A percentile compares a stretch with the other conserved stretches of the same genome.
phyloP scores from a whole-genome alignment of 2,329 filamentous ascomycete species.

The Neonectria faginata region DNA sequence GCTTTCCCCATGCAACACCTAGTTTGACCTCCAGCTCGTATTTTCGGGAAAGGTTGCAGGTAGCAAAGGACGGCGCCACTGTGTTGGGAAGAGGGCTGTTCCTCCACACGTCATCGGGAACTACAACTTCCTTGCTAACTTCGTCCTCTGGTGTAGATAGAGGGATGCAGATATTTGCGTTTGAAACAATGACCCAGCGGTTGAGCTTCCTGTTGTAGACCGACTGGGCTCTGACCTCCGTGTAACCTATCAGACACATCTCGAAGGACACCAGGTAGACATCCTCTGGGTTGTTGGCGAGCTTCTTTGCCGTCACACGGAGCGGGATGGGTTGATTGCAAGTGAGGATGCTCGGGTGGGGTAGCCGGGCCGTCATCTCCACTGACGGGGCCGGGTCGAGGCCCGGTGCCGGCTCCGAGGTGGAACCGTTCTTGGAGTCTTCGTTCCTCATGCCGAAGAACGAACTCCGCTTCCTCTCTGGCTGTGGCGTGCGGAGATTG shows the following conservation, averaged over 20 bases:
- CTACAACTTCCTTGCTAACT: slow-evolving; percentile 73
- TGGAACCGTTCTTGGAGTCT: slow-evolving; percentile 41
- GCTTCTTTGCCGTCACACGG: slow-evolving; percentile 81
- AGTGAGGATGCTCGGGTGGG: slow-evolving; percentile 87
- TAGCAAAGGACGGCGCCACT: slow-evolving; percentile 85
- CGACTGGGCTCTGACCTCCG: slow-evolving; percentile 82
- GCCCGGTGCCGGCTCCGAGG: slow-evolving; percentile 47
- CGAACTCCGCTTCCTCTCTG: slow-evolving; percentile 65
- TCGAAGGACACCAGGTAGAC: slow-evolving; percentile 84
- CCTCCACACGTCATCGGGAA: slow-evolving; percentile 81
- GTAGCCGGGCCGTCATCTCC: slow-evolving; percentile 82
- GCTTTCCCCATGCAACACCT: slow-evolving; percentile 79
- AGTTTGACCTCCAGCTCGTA: slow-evolving; percentile 89
- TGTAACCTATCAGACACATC: slow-evolving; percentile 83
- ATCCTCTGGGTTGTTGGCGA: slow-evolving; percentile 74
- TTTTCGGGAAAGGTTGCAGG: slow-evolving; percentile 85
- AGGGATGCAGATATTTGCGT: slow-evolving; percentile 77
- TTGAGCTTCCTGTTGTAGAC: slow-evolving; percentile 76
- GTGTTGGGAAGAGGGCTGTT: slow-evolving; percentile 81
- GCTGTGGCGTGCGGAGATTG: slow-evolving; percentile 53
- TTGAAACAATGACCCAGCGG: slow-evolving; percentile 80
- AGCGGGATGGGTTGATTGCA: slow-evolving; percentile 89
- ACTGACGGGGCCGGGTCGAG: slow-evolving; percentile 69
- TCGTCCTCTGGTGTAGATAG: slow-evolving; percentile 67
- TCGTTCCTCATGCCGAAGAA: slow-evolving; percentile 64